phyloP scores from a whole-genome alignment of 1,284 basidiomycete genomes.

The Ganoderma leucocontextum region DNA sequence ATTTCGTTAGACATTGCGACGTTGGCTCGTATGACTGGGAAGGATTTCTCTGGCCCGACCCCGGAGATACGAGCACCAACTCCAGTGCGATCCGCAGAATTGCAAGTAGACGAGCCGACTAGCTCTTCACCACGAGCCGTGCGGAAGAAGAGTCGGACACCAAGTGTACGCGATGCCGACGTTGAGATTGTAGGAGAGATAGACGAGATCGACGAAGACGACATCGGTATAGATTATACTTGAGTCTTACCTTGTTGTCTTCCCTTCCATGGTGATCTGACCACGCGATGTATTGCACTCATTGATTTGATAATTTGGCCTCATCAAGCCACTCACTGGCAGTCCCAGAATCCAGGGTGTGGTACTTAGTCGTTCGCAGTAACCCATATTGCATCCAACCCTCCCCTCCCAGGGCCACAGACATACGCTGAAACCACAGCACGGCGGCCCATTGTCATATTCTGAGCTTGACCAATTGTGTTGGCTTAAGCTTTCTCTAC shows the following conservation, averaged over 20 bases:
- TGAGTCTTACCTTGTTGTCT: neutral
- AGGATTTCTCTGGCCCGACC: constrained; percentile 82
- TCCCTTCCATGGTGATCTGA: neutral
- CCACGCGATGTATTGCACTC: neutral
- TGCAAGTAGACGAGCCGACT: constrained; percentile 12
- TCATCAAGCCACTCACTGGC: neutral
- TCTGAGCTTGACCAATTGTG: too few relatives aligned
- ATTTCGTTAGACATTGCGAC: constrained; percentile 65
- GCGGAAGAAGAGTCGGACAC: constrained; percentile 41
- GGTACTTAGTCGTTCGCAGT: neutral
- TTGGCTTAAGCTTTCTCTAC: too few relatives aligned
- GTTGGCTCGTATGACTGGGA: constrained; percentile 78
- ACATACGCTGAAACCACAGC: too few relatives aligned
- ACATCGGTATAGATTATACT: constrained; percentile 10
- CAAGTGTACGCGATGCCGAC: constrained; percentile 31
- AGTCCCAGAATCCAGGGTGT: neutral
- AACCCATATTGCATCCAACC: too few relatives aligned
- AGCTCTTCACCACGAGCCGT: neutral
- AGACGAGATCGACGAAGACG: constrained; percentile 36
- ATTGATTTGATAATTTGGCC: neutral
- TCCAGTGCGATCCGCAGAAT: constrained; percentile 41
- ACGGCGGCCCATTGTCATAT: too few relatives aligned
- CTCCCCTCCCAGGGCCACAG: too few relatives aligned
- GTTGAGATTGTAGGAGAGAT: constrained; percentile 42
- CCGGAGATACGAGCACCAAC: constrained; percentile 69